Base-by-base conservation (phyloP, 805 yeast genomes). In the Hanseniaspora guilliermondii region DNA sequence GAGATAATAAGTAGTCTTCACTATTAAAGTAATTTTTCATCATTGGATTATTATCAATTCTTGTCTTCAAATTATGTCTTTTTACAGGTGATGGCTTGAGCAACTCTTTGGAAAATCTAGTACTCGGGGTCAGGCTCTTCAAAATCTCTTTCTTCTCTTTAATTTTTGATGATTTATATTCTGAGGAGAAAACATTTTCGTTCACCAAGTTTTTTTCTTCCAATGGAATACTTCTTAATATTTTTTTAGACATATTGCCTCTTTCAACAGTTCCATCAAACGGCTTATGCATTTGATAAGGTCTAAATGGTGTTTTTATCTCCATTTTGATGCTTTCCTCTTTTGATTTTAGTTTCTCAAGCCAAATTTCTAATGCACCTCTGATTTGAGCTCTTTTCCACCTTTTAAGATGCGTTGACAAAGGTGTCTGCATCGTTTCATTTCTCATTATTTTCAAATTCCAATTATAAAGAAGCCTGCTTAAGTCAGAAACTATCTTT, bases 301-400 rank as follows among this genome's bases (percentile, higher is more conserved):
- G 42, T 22, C 27, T 39, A 12, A 39, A 39, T 22, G 47, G 47
- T 9, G 47, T 44, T 14, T 30, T 44, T 8, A 44, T 19, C n/a
- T 27, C 22, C 17, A 21, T 30, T 5, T 19, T 24, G 3, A 5
- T 19, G 6, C 33, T 24, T 5, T 8, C 11, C 6, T 32, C 33
- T 9, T 30, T 32, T 8, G 32, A 17, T 19, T n/a, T 32, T 9
- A n/a, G 36, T 17, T 44, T 44, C 25, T 42, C 38, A 19, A 21
- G 9, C 54, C 54, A 50, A 14, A 50, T 12, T 17, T 33, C 33
- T 11, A 50, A 9, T 2, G 37, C 39, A 6, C 54, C 54, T 42
- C 54, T 14, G 9, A 36, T 12, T 19, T 50, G 42, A 5, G 54
- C 54, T 42, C 54, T 42, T 36, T 22, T 36, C 54, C 54, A 50